A percentile compares a stretch with the other conserved stretches of the same genome.
Evolutionary conservation across 495 filamentous ascomycete species (phyloP).

Genomic region (Oidiodendron maius): DNA sequence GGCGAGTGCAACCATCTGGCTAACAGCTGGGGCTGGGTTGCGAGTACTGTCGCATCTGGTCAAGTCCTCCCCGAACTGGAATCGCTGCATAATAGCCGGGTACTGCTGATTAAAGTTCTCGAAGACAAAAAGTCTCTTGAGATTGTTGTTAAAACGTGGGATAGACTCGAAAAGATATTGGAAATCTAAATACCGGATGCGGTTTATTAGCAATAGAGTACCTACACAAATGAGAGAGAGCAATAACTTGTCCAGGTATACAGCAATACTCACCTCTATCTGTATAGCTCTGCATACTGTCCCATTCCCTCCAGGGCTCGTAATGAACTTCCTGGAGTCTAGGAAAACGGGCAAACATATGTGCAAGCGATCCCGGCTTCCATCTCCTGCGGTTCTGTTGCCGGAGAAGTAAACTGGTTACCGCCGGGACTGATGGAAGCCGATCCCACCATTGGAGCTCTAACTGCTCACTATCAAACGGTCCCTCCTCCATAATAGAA

Average conservation of each 20-base stretch:
- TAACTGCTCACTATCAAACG: conserved; percentile 22
- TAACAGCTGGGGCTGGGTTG: conserved; percentile 3
- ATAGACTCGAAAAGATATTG: conserved; percentile 23
- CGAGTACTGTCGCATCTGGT: background rate
- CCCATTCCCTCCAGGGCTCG: conserved; percentile 30
- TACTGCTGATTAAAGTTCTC: conserved; percentile 30
- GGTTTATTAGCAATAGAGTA: conserved; percentile 5
- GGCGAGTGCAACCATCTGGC: background rate
- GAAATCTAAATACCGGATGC: conserved; percentile 9
- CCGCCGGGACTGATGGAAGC: conserved; percentile 26
- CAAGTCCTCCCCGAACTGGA: background rate
- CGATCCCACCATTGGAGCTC: conserved; percentile 28
- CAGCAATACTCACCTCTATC: conserved; percentile 21
- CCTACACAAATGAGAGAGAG: conserved; percentile 8
- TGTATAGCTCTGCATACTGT: conserved; percentile 15
- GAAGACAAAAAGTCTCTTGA: conserved; percentile 27
- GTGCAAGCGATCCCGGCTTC: conserved; percentile 24
- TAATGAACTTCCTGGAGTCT: conserved; percentile 30
- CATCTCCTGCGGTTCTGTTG: conserved; percentile 28
- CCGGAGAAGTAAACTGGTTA: conserved; percentile 27
- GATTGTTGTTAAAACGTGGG: conserved; percentile 18
- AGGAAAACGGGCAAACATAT: conserved; percentile 28
- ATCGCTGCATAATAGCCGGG: conserved; percentile 7
- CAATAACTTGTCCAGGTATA: conserved; percentile 1
- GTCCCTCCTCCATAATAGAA: conserved; percentile 5